Conservation (phyloP, 208 protist species). For the Leishmania turanica region DNA sequence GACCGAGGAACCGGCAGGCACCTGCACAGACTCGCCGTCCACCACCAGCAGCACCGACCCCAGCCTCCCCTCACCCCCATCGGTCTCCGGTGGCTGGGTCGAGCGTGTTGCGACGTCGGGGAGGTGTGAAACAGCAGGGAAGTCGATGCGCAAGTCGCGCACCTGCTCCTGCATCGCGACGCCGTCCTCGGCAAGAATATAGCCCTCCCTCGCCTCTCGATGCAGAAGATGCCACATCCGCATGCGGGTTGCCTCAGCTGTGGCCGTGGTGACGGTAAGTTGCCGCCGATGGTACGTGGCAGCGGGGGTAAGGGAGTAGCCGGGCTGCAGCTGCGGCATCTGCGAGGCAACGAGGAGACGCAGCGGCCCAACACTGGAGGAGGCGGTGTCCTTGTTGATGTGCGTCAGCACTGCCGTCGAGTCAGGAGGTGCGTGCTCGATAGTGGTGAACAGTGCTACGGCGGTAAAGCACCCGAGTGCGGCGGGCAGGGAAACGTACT, state of each 20-base stretch:
- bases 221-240: constrained; percentile 83
- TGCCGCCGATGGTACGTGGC: constrained; percentile 49
- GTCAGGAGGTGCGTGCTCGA: constrained; percentile 30
- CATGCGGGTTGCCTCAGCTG: constrained; percentile 50
- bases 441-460: constrained; percentile 64
- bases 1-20: constrained; percentile 47
- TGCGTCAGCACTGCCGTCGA: constrained; percentile 34
- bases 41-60: constrained; percentile 41
- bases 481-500: constrained; percentile 60
- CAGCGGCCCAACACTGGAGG: constrained; percentile 18
- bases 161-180: constrained; percentile 50
- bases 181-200: constrained; percentile 81
- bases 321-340: constrained; percentile 72
- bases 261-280: constrained; percentile 60
- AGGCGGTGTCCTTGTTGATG: neutral
- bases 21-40: constrained; percentile 61
- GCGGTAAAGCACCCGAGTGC: constrained; percentile 37
- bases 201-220: constrained; percentile 64
- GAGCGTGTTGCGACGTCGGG: constrained; percentile 4
- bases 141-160: constrained; percentile 35
- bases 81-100: neutral
- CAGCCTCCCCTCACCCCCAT: neutral
- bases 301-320: constrained; percentile 70
- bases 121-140: constrained; percentile 19
- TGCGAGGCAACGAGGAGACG: constrained; percentile 69